Percentiles rank a stretch among this genome's conserved stretches.
Evolutionary conservation across 495 filamentous ascomycete species (phyloP).

Genomic region (Penicillium samsonianum): DNA sequence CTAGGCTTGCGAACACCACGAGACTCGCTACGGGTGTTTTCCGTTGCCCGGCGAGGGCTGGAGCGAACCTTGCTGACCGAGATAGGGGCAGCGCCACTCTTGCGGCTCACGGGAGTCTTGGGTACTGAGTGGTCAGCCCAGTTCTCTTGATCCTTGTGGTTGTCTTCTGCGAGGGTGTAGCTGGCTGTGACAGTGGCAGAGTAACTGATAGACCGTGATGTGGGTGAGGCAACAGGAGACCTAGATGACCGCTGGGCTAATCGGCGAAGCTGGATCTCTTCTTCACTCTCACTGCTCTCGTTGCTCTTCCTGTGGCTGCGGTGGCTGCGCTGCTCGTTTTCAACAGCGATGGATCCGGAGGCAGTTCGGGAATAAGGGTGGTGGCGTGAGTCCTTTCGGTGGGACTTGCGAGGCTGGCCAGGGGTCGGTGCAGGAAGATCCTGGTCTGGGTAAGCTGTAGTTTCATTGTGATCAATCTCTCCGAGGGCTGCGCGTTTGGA

Average conservation of each 20-base stretch:
- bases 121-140: conserved; percentile 50
- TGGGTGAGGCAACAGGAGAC: conserved; percentile 48
- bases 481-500: conserved; percentile 79
- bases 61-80: conserved; percentile 72
- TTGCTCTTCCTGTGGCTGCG: conserved; percentile 40
- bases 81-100: conserved; percentile 66
- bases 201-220: conserved; percentile 52
- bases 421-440: conserved; percentile 93
- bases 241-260: conserved; percentile 60
- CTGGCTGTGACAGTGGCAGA: conserved; percentile 49
- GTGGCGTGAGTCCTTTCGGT: conserved; percentile 59
- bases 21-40: conserved; percentile 51
- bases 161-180: conserved; percentile 45
- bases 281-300: conserved; percentile 68
- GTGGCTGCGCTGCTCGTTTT: conserved; percentile 42
- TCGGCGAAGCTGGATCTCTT: conserved; percentile 74
- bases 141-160: conserved; percentile 49
- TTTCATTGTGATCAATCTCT: conserved; percentile 82
- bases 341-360: conserved; percentile 43
- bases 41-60: conserved; percentile 61
- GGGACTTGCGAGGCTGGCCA: conserved; percentile 90
- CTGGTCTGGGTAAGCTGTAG: conserved; percentile 57
- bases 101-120: conserved; percentile 65
- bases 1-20: conserved; percentile 86
- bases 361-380: conserved; percentile 54